A percentile compares a stretch with the other conserved stretches of the same genome.
These are phyloP conservation scores for Arxiozyma bovina DNA, from an alignment of 1,139 yeast species.

Conservation along the genomic window DNA sequence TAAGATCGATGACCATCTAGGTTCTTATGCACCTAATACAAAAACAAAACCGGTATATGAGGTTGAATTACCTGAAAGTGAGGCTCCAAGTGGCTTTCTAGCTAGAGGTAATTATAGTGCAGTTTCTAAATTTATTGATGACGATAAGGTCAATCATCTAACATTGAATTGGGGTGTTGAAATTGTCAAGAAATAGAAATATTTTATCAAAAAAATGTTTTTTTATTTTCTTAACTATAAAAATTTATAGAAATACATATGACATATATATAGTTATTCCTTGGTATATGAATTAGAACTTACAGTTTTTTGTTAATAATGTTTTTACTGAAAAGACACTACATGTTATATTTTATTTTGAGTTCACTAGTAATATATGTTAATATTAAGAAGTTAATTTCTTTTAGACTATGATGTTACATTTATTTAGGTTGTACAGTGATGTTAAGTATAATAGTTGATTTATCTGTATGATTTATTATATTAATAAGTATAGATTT, in stretches of 20 bases:
- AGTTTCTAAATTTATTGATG: slow-evolving; percentile 75
- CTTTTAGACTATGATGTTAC: background rate
- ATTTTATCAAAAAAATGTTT: background rate
- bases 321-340: too few relatives aligned
- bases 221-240: background rate
- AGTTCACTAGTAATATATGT: background rate
- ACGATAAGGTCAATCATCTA: slow-evolving; percentile 69
- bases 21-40: slow-evolving; percentile 89
- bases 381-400: too few relatives aligned
- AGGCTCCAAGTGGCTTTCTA: slow-evolving; percentile 84
- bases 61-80: slow-evolving; percentile 70
- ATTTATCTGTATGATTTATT: too few relatives aligned
- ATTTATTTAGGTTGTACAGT: too few relatives aligned
- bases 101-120: slow-evolving; percentile 86
- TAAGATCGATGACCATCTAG: slow-evolving; percentile 78
- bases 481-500: too few relatives aligned
- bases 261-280: background rate
- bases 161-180: slow-evolving; percentile 80
- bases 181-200: slow-evolving; percentile 38
- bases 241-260: background rate
- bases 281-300: too few relatives aligned
- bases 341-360: background rate
- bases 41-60: slow-evolving; percentile 72
- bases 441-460: too few relatives aligned
- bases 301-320: too few relatives aligned